A percentile compares a stretch with the other conserved stretches of the same genome.
Conservation (phyloP, 106 monocot genomes). For the Vanilla planifolia region DNA sequence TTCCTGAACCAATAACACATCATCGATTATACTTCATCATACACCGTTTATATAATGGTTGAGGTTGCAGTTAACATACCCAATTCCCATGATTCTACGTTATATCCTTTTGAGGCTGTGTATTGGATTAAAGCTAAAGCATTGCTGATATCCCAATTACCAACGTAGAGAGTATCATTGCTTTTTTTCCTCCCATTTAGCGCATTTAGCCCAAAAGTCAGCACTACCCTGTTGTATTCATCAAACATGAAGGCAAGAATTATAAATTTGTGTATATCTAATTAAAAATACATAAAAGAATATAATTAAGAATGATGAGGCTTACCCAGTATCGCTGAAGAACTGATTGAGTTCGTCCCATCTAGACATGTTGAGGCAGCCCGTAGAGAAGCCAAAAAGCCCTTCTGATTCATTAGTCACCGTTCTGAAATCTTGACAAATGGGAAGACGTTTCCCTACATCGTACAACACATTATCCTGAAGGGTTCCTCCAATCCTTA, state of each 20-base stretch:
- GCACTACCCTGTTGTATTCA: constrained; percentile 22
- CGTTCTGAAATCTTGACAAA: constrained; percentile 16
- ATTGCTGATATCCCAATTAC: constrained; percentile 37
- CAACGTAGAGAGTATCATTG: constrained; percentile 9
- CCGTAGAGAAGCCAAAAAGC: constrained; percentile 27
- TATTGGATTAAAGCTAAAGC: constrained; percentile 37
- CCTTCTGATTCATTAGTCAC: neutral
- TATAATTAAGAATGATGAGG: too few relatives aligned
- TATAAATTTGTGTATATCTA: too few relatives aligned
- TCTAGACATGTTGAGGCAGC: constrained; percentile 37
- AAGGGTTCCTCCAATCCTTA: constrained; percentile 43
- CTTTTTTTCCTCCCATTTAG: constrained; percentile 17
- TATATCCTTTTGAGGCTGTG: constrained; percentile 24
- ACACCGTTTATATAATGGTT: too few relatives aligned
- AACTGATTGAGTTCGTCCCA: constrained; percentile 38
- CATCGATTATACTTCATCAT: too few relatives aligned
- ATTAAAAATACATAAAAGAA: too few relatives aligned
- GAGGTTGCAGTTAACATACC: too few relatives aligned
- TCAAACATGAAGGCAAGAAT: too few relatives aligned
- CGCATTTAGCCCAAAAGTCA: constrained; percentile 45
- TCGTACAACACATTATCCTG: constrained; percentile 39
- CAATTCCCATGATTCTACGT: constrained; percentile 40
- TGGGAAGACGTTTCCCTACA: neutral
- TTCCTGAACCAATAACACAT: constrained; percentile 16
- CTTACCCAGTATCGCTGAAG: constrained; percentile 31